These are phyloP conservation scores for Fennellomyces sp. DNA, from an alignment of 371 early-diverging fungal species.

Conservation along the genomic window DNA sequence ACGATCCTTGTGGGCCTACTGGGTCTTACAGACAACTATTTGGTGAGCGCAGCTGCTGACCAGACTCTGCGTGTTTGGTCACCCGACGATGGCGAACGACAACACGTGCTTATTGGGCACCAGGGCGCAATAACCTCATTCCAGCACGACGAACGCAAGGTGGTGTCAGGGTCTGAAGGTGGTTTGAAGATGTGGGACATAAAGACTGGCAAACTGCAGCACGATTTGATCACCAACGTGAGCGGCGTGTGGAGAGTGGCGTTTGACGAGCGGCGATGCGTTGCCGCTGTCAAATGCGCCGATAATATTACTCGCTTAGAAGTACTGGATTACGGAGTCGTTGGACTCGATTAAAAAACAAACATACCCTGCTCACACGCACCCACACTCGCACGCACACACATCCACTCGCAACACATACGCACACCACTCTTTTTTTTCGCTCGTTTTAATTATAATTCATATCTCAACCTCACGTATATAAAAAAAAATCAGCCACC, in stretches of 20 bases:
- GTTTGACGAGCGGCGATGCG: slow-evolving; percentile 85
- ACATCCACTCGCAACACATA: not conserved
- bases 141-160: slow-evolving; percentile 87
- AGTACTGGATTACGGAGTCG: slow-evolving; percentile 11
- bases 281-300: slow-evolving; percentile 31
- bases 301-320: slow-evolving; percentile 12
- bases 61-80: slow-evolving; percentile 95
- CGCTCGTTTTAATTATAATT: no score
- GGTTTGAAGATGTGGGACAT: slow-evolving; percentile 95
- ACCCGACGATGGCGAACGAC: slow-evolving; percentile 70
- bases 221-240: slow-evolving; percentile 76
- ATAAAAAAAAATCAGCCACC: no score
- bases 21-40: slow-evolving; percentile 76
- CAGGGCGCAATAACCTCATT: slow-evolving; percentile 93
- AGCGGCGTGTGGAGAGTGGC: slow-evolving; percentile 93
- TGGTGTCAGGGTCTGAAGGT: slow-evolving; percentile 94
- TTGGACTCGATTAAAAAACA: not conserved
- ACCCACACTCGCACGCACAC: not conserved
- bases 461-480: no score
- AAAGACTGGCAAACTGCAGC: slow-evolving; percentile 70
- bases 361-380: not conserved
- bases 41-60: slow-evolving; percentile 97
- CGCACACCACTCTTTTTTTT: not conserved
- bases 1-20: slow-evolving; percentile 91
- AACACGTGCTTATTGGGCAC: slow-evolving; percentile 69